phyloP scores from a whole-genome alignment of 805 yeast genomes.

The Starmerella apis region DNA sequence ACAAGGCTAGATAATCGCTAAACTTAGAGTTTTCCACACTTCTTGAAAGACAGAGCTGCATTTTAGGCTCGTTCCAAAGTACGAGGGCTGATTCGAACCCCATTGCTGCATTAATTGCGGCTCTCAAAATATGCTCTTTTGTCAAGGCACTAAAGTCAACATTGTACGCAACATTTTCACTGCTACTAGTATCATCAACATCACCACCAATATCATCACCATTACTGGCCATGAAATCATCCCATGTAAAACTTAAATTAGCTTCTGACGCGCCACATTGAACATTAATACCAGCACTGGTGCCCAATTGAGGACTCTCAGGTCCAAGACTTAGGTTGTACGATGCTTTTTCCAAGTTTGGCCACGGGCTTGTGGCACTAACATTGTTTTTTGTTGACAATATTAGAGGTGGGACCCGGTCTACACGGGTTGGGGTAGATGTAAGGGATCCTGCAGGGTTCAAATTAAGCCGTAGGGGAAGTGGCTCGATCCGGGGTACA shows the following conservation, averaged over 20 bases:
- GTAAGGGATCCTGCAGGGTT: slow-evolving; percentile 3
- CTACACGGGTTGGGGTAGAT: slow-evolving; percentile 4
- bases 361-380: not conserved
- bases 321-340: not conserved
- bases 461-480: slow-evolving; percentile 1
- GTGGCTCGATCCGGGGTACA: not conserved
- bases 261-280: not conserved
- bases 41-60: not conserved
- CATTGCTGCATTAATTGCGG: slow-evolving; percentile 8
- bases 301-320: not conserved
- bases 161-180: not conserved
- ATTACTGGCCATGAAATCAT: not conserved
- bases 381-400: not conserved
- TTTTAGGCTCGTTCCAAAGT: not conserved
- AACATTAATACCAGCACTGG: too few relatives aligned
- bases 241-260: not conserved
- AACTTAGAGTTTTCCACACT: not conserved
- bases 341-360: not conserved
- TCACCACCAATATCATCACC: not conserved
- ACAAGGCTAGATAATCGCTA: not conserved
- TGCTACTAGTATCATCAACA: not conserved
- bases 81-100: slow-evolving; percentile 11
- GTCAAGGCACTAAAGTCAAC: not conserved
- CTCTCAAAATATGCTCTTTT: not conserved
- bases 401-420: not conserved